A percentile compares a stretch with the other conserved stretches of the same genome.
These are phyloP conservation scores for Tetrahymena borealis DNA, from an alignment of 73 alveolate species.

Conservation along the genomic window DNA sequence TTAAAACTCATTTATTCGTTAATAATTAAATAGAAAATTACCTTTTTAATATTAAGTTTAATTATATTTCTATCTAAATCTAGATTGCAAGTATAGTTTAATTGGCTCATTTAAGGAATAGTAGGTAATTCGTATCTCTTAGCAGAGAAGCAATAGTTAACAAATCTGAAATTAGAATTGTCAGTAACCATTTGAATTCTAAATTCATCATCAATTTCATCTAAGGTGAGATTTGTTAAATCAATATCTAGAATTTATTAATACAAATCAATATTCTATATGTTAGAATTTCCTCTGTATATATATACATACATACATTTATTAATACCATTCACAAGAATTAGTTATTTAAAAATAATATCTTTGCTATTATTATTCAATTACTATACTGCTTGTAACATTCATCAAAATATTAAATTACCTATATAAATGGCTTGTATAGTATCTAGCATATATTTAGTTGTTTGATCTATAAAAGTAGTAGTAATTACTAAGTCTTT, in stretches of 20 bases:
- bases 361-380: too few relatives aligned
- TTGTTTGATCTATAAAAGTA: not conserved
- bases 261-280: too few relatives aligned
- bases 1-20: not conserved
- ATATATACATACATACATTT: too few relatives aligned
- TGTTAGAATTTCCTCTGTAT: too few relatives aligned
- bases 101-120: not conserved
- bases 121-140: not conserved
- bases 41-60: not conserved
- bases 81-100: not conserved
- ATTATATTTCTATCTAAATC: not conserved
- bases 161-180: not conserved
- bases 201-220: not conserved
- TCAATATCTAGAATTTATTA: too few relatives aligned
- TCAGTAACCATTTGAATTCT: not conserved
- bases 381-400: too few relatives aligned
- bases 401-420: too few relatives aligned
- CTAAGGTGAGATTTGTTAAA: not conserved
- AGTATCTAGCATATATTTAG: not conserved
- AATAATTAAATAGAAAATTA: not conserved
- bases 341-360: too few relatives aligned
- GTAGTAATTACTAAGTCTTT: not conserved
- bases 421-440: not conserved
- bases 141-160: not conserved
- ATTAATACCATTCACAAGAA: too few relatives aligned